These are phyloP conservation scores for Melampsora allii-populina DNA, from an alignment of 1,284 basidiomycete species.

Conservation along the genomic window DNA sequence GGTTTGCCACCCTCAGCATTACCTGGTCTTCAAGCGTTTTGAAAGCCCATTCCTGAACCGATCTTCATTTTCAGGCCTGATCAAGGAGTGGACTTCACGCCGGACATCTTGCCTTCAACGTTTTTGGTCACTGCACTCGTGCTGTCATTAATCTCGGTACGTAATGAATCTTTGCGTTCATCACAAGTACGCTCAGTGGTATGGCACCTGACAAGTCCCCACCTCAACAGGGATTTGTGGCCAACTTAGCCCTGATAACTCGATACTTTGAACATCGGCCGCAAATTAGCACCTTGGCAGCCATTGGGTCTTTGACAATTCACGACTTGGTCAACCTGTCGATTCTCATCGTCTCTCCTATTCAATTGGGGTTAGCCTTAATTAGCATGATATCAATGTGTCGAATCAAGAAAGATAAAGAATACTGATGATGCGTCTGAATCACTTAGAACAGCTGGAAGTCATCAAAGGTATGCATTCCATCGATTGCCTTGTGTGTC, in stretches of 20 bases:
- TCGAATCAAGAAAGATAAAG: neutral
- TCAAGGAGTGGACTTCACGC: neutral
- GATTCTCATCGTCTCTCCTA: conserved; percentile 17
- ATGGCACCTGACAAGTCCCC: neutral
- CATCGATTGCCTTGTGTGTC: neutral
- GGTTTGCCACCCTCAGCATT: neutral
- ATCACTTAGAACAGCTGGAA: neutral
- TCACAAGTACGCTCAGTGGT: neutral
- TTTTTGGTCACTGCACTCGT: neutral
- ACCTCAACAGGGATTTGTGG: conserved; percentile 13
- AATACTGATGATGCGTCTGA: conserved; percentile 2
- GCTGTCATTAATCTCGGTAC: conserved; percentile 18
- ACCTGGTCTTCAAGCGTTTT: neutral
- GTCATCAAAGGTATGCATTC: neutral
- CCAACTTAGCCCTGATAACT: conserved; percentile 27
- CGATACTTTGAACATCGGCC: conserved; percentile 37
- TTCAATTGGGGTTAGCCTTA: neutral
- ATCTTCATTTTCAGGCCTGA: neutral
- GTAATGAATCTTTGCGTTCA: neutral
- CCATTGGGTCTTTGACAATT: conserved; percentile 36
- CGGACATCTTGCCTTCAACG: neutral
- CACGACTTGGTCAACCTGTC: conserved; percentile 22
- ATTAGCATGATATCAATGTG: no score
- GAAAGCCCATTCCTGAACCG: neutral
- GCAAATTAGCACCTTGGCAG: conserved; percentile 23